Conservation (phyloP, 2,329 filamentous ascomycete species). For the Gremmenia infestans region DNA sequence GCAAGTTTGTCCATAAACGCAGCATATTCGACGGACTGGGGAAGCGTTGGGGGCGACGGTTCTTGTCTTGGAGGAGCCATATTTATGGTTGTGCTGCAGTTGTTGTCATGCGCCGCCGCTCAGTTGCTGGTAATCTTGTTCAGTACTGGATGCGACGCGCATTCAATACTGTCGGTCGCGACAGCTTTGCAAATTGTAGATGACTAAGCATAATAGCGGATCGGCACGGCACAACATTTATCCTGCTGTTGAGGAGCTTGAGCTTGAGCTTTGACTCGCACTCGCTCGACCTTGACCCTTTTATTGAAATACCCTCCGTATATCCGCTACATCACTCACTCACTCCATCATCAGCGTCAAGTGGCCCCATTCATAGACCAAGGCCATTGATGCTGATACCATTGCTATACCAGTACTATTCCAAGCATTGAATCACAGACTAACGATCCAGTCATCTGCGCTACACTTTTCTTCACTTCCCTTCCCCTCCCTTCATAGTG, state of each 20-base stretch:
- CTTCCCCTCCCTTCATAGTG: background rate
- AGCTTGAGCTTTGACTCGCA: background rate
- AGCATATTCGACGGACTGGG: constrained; percentile 63
- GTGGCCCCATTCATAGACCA: background rate
- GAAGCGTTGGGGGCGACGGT: constrained; percentile 12
- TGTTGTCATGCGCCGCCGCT: constrained; percentile 1
- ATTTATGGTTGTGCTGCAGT: background rate
- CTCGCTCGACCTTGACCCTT: background rate
- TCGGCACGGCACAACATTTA: background rate
- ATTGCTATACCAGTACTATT: constrained; percentile 6
- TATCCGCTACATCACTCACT: background rate
- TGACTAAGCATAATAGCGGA: no score
- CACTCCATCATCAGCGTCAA: background rate
- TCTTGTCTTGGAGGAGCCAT: constrained; percentile 26
- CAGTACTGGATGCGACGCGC: background rate
- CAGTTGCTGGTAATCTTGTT: background rate
- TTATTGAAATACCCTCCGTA: background rate
- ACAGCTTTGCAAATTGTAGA: background rate
- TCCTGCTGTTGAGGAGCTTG: background rate
- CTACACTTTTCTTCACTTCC: background rate
- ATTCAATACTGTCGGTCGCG: background rate
- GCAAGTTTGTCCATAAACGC: constrained; percentile 71
- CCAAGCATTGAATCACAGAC: constrained; percentile 7
- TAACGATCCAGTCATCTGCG: background rate
- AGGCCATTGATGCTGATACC: background rate